These are phyloP conservation scores for Striga asiatica DNA, from an alignment of 257 asterid species.

Conservation along the genomic window DNA sequence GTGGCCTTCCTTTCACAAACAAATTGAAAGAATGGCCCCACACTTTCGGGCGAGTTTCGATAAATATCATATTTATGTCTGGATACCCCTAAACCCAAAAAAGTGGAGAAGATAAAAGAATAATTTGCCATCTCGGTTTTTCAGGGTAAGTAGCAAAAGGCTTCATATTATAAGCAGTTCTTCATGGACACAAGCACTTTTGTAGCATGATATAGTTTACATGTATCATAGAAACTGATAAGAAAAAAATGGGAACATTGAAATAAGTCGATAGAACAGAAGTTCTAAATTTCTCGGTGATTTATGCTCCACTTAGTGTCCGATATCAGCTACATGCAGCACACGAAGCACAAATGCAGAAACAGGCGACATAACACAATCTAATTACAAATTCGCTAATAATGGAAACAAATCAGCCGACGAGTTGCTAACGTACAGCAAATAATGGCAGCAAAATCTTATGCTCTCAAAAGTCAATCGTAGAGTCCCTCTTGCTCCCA, in stretches of 20 bases:
- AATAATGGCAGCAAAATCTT: not conserved
- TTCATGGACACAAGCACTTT: too few species aligned
- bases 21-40: not conserved
- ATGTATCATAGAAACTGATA: too few species aligned
- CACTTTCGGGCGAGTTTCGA: slow-evolving; percentile 6
- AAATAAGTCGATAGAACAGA: not conserved
- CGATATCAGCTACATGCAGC: not conserved
- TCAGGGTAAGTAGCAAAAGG: too few species aligned
- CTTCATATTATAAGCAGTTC: too few species aligned
- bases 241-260: not conserved
- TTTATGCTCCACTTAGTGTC: not conserved
- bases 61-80: too few species aligned
- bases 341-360: not conserved
- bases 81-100: too few species aligned
- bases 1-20: not conserved
- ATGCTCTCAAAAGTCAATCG: slow-evolving; percentile 24
- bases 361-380: not conserved
- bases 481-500: slow-evolving; percentile 66
- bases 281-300: too few species aligned
- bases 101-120: too few species aligned
- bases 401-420: slow-evolving; percentile 7
- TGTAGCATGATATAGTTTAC: too few species aligned
- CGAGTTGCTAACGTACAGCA: not conserved
- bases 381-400: slow-evolving; percentile 21
- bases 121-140: too few species aligned